Conservation (phyloP, 306 rosid species). For the Lathyrus tuberosus region DNA sequence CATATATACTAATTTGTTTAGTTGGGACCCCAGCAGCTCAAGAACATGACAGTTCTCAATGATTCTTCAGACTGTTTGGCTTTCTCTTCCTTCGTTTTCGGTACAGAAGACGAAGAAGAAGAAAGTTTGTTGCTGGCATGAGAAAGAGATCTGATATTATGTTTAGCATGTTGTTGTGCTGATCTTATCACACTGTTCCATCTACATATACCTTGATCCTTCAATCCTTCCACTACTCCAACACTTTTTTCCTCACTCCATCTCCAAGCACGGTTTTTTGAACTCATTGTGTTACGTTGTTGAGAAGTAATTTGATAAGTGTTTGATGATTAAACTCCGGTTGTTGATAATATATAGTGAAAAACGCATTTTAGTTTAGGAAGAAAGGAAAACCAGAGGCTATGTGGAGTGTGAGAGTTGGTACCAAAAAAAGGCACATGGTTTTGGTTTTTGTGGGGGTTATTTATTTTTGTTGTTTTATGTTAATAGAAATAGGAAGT, state of each 20-base stretch:
- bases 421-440: background rate
- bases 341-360: background rate
- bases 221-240: background rate
- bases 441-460: background rate
- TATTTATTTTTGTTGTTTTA: no score
- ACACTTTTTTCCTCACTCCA: slow-evolving; percentile 17
- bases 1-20: background rate
- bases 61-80: slow-evolving; percentile 67
- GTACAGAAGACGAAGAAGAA: slow-evolving; percentile 37
- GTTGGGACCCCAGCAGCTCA: slow-evolving; percentile 60
- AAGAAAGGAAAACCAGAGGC: background rate
- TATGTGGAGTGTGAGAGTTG: background rate
- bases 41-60: slow-evolving; percentile 64
- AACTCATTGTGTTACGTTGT: slow-evolving; percentile 16
- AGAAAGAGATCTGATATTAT: no score
- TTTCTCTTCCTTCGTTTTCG: slow-evolving; percentile 47
- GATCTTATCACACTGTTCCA: slow-evolving; percentile 49
- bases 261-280: slow-evolving; percentile 39
- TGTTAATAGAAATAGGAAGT: no score
- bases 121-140: slow-evolving; percentile 35
- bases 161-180: slow-evolving; percentile 46
- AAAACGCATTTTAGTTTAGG: background rate
- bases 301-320: background rate
- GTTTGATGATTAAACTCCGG: background rate
- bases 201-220: slow-evolving; percentile 60